Evolutionary conservation across 495 filamentous ascomycete species (phyloP).

Genomic region (Annulohypoxylon maeteangense): DNA sequence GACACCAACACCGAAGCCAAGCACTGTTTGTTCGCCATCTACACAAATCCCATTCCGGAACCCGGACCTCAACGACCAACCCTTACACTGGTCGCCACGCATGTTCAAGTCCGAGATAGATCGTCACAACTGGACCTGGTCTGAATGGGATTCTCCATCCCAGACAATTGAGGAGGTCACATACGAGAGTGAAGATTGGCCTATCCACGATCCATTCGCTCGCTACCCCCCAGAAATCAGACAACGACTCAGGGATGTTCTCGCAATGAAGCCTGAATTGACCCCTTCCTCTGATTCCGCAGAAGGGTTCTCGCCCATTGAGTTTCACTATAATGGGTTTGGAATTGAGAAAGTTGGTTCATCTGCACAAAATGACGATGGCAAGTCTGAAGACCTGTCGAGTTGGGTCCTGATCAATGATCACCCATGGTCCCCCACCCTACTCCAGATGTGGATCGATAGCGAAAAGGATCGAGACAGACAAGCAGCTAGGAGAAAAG

Average conservation of each 20-base stretch:
- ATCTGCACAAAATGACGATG: background rate
- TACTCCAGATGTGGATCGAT: conserved; percentile 11
- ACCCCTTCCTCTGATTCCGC: background rate
- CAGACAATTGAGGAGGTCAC: conserved; percentile 32
- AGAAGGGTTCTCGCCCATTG: conserved; percentile 13
- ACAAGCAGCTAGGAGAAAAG: background rate
- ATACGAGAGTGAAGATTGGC: conserved; percentile 24
- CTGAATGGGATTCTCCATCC: conserved; percentile 40
- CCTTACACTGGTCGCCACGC: conserved; percentile 35
- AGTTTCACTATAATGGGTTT: background rate
- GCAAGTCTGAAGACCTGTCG: conserved; percentile 11
- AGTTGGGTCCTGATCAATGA: conserved; percentile 20
- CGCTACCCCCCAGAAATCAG: conserved; percentile 7
- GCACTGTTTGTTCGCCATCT: background rate
- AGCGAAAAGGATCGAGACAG: conserved; percentile 7
- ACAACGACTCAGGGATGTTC: conserved; percentile 7
- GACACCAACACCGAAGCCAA: conserved; percentile 14
- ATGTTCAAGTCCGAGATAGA: conserved; percentile 38
- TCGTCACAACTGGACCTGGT: conserved; percentile 38
- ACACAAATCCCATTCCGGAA: conserved; percentile 31
- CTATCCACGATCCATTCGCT: conserved; percentile 9
- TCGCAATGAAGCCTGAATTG: conserved; percentile 2
- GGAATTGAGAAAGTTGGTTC: background rate
- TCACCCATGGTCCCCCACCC: conserved; percentile 12
- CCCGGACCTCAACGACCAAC: conserved; percentile 25